Conservation (phyloP, 2,329 filamentous ascomycete species). For the Lizonia empirigonia region DNA sequence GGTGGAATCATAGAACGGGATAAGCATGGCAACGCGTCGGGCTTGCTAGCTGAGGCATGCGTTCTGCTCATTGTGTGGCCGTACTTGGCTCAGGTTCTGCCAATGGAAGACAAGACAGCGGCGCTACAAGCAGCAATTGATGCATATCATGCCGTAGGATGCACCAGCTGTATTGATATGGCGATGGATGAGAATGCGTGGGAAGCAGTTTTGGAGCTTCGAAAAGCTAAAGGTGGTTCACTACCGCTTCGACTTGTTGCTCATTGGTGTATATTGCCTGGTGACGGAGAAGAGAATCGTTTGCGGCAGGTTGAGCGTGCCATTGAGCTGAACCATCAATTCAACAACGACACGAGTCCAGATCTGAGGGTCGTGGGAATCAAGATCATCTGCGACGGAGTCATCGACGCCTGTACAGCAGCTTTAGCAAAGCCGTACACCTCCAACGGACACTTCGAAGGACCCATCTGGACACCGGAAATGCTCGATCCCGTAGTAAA, state of each 20-base stretch:
- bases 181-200: constrained; percentile 63
- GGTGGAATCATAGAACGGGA: constrained; percentile 61
- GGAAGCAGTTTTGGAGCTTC: constrained; percentile 56
- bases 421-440: constrained; percentile 65
- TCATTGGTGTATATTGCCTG: constrained; percentile 62
- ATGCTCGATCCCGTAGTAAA: constrained; percentile 61
- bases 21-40: constrained; percentile 54
- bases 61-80: constrained; percentile 62
- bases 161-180: constrained; percentile 64
- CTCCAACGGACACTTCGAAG: constrained; percentile 52
- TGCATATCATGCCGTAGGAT: constrained; percentile 58
- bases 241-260: constrained; percentile 59
- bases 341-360: constrained; percentile 53
- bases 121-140: constrained; percentile 55
- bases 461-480: constrained; percentile 61
- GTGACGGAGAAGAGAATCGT: constrained; percentile 52
- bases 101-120: constrained; percentile 55
- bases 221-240: constrained; percentile 32
- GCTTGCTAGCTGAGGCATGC: constrained; percentile 61
- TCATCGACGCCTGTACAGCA: constrained; percentile 69
- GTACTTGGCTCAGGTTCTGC: constrained; percentile 56
- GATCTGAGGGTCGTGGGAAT: constrained; percentile 63
- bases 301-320: constrained; percentile 59
- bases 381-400: constrained; percentile 69
- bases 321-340: constrained; percentile 54